Evolutionary conservation across 164 flowering plant genomes (phyloP).

Genomic region (Tetracentron sinense): DNA sequence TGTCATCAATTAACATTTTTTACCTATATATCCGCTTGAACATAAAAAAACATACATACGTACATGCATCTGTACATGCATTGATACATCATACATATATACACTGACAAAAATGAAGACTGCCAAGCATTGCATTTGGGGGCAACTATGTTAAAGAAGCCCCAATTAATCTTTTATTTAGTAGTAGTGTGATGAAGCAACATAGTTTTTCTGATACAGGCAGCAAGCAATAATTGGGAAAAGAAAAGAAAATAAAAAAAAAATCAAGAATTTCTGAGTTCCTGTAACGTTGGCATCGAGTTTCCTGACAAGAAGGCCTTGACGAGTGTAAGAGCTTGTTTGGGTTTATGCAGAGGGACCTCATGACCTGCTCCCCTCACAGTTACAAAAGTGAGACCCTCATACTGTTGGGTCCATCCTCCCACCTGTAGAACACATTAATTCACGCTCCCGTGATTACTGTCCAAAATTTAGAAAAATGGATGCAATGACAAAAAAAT

Average conservation of each 20-base stretch:
- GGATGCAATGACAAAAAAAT: neutral
- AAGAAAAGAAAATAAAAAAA: neutral
- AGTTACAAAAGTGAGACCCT: conserved; percentile 68
- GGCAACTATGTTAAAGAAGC: neutral
- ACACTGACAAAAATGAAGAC: no score
- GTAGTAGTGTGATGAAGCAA: no score
- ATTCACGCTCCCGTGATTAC: no score
- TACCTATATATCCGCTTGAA: no score
- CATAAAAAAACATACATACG: no score
- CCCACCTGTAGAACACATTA: conserved; percentile 59
- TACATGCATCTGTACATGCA: no score
- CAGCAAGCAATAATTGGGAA: no score
- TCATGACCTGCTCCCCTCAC: conserved; percentile 98
- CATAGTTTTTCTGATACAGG: no score
- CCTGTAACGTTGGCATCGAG: conserved; percentile 46
- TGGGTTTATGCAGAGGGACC: conserved; percentile 75
- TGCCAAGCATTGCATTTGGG: neutral
- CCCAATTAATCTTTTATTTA: neutral
- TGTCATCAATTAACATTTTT: no score
- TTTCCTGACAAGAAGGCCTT: conserved; percentile 64
- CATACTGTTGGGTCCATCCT: conserved; percentile 84
- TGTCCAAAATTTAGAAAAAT: neutral
- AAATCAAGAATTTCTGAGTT: conserved; percentile 25
- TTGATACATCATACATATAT: no score
- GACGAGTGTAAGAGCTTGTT: conserved; percentile 59